These are phyloP conservation scores for Paxillus rubicundulus DNA, from an alignment of 768 basidiomycete species.

Conservation along the genomic window DNA sequence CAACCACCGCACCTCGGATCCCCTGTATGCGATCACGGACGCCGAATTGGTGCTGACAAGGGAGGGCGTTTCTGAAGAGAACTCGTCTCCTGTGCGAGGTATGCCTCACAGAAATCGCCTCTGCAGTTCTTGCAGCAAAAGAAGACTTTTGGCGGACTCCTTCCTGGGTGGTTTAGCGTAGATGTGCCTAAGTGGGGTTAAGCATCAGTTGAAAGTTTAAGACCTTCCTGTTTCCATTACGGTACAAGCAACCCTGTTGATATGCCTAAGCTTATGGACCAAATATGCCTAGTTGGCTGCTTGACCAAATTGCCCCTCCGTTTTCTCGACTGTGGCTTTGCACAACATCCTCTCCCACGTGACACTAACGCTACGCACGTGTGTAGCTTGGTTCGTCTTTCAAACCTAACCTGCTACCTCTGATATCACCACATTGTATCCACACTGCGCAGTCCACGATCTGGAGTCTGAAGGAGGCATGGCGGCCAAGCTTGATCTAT, in stretches of 20 bases:
- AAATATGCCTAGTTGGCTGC: too few relatives aligned
- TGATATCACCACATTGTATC: too few relatives aligned
- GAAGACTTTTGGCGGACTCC: slow-evolving; percentile 61
- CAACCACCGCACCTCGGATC: slow-evolving; percentile 64
- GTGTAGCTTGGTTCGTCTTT: not conserved
- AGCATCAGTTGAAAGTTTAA: not conserved
- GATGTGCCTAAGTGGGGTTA: slow-evolving; percentile 41
- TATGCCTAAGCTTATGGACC: not conserved
- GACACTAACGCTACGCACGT: too few relatives aligned
- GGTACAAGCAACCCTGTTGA: not conserved
- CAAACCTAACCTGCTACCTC: not conserved
- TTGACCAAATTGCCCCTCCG: too few relatives aligned
- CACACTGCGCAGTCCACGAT: too few relatives aligned
- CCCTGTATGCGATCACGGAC: slow-evolving; percentile 67
- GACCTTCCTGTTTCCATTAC: not conserved
- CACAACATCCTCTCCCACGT: too few relatives aligned
- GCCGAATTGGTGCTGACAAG: slow-evolving; percentile 64
- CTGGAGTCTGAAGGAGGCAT: slow-evolving; percentile 1
- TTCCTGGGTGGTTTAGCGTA: slow-evolving; percentile 67
- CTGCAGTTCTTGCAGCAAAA: slow-evolving; percentile 56
- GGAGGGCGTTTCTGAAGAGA: slow-evolving; percentile 43
- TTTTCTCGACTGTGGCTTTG: too few relatives aligned
- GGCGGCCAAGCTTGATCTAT: not conserved
- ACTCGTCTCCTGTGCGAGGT: slow-evolving; percentile 55
- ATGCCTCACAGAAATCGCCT: slow-evolving; percentile 60